A percentile compares a stretch with the other conserved stretches of the same genome.
phyloP scores from a whole-genome alignment of 345 rosid genomes.

The Luvunga scandens region DNA sequence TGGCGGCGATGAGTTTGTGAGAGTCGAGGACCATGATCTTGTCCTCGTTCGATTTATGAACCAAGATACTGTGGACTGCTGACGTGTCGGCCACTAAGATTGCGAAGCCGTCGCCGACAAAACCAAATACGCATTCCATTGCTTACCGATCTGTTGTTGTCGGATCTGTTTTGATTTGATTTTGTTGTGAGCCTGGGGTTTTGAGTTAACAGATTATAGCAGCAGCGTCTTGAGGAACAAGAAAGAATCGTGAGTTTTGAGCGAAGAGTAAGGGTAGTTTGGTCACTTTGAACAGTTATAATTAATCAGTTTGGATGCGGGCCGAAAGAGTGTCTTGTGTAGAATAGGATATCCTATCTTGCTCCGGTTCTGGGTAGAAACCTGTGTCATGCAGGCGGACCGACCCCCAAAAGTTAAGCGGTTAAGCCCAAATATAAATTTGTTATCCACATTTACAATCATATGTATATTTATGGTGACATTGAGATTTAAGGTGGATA shows the following conservation, averaged over 20 bases:
- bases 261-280: not conserved
- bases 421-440: too few relatives aligned
- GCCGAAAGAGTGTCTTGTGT: not conserved
- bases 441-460: too few relatives aligned
- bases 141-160: not conserved
- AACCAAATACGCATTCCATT: conserved; percentile 97
- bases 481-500: too few relatives aligned
- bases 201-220: not conserved
- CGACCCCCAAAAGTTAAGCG: too few relatives aligned
- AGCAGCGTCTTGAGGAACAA: conserved; percentile 35
- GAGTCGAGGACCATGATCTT: conserved; percentile 96
- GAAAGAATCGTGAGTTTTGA: conserved; percentile 13
- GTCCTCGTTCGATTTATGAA: conserved; percentile 93
- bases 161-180: conserved; percentile 24
- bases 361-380: not conserved
- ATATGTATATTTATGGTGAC: too few relatives aligned
- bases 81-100: conserved; percentile 84
- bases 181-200: not conserved
- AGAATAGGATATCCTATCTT: too few relatives aligned
- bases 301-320: not conserved
- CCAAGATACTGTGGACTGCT: conserved; percentile 86
- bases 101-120: conserved; percentile 86
- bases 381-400: too few relatives aligned
- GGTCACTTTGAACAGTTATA: not conserved
- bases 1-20: conserved; percentile 93